Evolutionary conservation across 2,329 filamentous ascomycete genomes (phyloP).

Genomic region (Hyphodiscus sp.): DNA sequence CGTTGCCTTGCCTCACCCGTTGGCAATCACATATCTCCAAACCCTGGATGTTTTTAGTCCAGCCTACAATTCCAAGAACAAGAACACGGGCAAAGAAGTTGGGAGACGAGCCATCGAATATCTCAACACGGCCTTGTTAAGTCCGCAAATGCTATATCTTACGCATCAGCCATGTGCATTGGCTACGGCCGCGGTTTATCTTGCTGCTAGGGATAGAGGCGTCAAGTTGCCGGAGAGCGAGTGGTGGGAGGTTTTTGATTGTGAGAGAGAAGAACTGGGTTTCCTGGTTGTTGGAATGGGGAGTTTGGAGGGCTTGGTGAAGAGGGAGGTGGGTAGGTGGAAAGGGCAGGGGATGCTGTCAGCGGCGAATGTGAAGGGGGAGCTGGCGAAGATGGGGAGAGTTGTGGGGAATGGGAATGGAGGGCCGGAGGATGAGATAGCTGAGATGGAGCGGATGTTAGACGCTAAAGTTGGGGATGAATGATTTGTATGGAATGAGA

Average conservation of each 20-base stretch:
- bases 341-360: conserved; percentile 20
- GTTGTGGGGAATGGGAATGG: conserved; percentile 6
- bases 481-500: no score
- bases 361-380: conserved; percentile 17
- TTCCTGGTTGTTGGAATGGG: conserved; percentile 83
- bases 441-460: conserved; percentile 25
- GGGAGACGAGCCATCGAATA: conserved; percentile 64
- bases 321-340: conserved; percentile 20
- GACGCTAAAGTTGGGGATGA: conserved; percentile 20
- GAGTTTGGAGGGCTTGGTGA: conserved; percentile 60
- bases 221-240: conserved; percentile 74
- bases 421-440: conserved; percentile 22
- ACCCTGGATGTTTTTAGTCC: conserved; percentile 62
- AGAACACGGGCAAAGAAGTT: conserved; percentile 42
- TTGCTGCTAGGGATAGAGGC: conserved; percentile 70
- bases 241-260: conserved; percentile 99
- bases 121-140: conserved; percentile 80
- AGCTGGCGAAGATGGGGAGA: conserved; percentile 15
- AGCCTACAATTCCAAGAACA: conserved; percentile 15
- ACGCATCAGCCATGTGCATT: conserved; percentile 86
- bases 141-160: conserved; percentile 81
- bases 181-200: conserved; percentile 83
- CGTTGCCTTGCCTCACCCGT: conserved; percentile 75
- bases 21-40: conserved; percentile 89
- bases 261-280: conserved; percentile 87